phyloP scores from a whole-genome alignment of 2,329 filamentous ascomycete species.

The Trichoderma atrobrunneum region DNA sequence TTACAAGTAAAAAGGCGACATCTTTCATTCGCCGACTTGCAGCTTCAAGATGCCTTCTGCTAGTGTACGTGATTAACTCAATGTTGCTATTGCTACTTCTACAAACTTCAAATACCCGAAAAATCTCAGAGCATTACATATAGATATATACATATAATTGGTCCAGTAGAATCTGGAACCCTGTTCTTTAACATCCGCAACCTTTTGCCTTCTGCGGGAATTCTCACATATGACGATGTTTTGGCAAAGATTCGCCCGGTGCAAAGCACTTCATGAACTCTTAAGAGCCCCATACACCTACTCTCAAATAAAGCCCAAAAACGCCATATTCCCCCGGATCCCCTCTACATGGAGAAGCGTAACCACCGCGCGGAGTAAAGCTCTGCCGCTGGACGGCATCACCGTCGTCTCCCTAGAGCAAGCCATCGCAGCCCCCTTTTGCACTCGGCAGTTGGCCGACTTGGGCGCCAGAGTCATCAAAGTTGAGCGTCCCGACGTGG shows the following conservation, averaged over 20 bases:
- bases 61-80: background rate
- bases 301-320: background rate
- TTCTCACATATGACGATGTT: background rate
- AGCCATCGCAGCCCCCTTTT: slow-evolving; percentile 54
- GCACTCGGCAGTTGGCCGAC: slow-evolving; percentile 53
- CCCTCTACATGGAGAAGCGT: background rate
- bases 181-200: background rate
- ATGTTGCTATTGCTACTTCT: background rate
- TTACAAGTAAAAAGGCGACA: background rate
- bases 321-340: background rate
- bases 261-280: background rate
- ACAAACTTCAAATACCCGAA: background rate
- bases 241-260: background rate
- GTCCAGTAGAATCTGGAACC: background rate
- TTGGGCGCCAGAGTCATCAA: slow-evolving; percentile 55
- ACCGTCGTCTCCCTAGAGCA: slow-evolving; percentile 54
- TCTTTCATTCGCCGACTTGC: background rate
- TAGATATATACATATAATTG: background rate
- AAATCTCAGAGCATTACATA: background rate
- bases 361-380: background rate
- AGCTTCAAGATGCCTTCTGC: background rate
- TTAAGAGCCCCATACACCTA: background rate
- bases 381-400: slow-evolving; percentile 37
- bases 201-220: background rate
- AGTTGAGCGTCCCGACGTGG: slow-evolving; percentile 48